These are phyloP conservation scores for Lomentospora prolificans DNA, from an alignment of 2,329 filamentous ascomycete species.

Conservation along the genomic window DNA sequence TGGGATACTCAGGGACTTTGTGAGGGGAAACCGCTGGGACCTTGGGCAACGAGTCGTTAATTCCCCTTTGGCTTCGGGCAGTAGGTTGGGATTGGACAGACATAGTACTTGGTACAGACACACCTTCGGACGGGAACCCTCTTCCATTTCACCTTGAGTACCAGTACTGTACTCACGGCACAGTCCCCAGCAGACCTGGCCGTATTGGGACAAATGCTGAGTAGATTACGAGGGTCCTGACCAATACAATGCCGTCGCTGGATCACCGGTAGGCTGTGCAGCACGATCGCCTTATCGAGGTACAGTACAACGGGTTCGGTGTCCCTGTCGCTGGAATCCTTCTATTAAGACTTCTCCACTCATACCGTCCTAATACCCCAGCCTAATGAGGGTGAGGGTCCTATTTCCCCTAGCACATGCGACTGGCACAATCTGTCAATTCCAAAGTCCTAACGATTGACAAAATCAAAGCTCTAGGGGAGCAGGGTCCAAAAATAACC, in stretches of 20 bases:
- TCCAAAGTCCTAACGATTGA: neutral
- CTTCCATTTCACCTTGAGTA: neutral
- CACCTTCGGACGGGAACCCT: neutral
- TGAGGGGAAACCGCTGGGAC: too few species aligned
- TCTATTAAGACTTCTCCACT: neutral
- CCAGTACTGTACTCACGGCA: neutral
- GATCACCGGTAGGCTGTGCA: constrained; percentile 7
- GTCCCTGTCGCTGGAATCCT: neutral
- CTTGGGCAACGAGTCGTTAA: too few species aligned
- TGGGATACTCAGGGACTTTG: too few species aligned
- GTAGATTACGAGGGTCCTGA: neutral
- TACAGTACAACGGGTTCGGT: neutral
- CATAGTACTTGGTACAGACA: neutral
- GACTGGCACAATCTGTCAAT: neutral
- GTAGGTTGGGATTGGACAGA: neutral
- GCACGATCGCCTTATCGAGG: constrained; percentile 1
- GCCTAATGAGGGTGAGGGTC: neutral
- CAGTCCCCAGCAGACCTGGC: neutral
- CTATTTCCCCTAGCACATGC: neutral
- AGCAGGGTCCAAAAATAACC: neutral
- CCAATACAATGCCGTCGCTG: neutral
- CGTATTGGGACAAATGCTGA: neutral
- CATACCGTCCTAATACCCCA: neutral
- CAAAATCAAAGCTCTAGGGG: neutral
- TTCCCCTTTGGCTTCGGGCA: neutral